phyloP scores from a whole-genome alignment of 495 filamentous ascomycete genomes.

The Xylaria sp. region DNA sequence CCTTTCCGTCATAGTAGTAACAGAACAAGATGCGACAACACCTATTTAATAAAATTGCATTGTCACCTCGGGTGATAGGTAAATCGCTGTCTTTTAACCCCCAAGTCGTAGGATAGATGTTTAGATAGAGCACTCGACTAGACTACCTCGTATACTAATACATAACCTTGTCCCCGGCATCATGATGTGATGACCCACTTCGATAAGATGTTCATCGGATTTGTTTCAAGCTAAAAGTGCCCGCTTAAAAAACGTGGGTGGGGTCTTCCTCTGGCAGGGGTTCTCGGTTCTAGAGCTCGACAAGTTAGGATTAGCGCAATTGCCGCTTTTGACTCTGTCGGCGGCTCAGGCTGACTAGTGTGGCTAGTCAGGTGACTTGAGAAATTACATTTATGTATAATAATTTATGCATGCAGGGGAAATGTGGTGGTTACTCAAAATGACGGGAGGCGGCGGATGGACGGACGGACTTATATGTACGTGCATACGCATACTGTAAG shows the following conservation, averaged over 20 bases:
- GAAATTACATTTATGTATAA: neutral
- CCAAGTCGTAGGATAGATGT: neutral
- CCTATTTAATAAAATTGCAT: neutral
- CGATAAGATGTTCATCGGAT: neutral
- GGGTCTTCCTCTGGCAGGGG: neutral
- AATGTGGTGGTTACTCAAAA: too few relatives aligned
- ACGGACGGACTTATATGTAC: too few relatives aligned
- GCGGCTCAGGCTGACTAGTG: neutral
- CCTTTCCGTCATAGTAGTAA: neutral
- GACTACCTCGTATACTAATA: neutral
- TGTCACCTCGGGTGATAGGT: neutral
- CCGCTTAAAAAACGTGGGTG: neutral
- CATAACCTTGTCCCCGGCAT: neutral
- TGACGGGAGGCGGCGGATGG: too few relatives aligned
- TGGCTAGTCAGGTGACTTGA: neutral
- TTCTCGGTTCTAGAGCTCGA: neutral
- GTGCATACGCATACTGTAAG: too few relatives aligned
- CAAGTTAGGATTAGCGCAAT: neutral
- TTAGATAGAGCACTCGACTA: neutral
- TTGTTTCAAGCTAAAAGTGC: too few relatives aligned
- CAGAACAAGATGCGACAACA: neutral
- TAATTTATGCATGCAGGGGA: neutral
- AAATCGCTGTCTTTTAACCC: neutral
- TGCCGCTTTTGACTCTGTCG: constrained; percentile 9
- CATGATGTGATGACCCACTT: neutral